Evolutionary conservation across 768 basidiomycete genomes (phyloP).

Genomic region (Candolleomyces eurysporus): DNA sequence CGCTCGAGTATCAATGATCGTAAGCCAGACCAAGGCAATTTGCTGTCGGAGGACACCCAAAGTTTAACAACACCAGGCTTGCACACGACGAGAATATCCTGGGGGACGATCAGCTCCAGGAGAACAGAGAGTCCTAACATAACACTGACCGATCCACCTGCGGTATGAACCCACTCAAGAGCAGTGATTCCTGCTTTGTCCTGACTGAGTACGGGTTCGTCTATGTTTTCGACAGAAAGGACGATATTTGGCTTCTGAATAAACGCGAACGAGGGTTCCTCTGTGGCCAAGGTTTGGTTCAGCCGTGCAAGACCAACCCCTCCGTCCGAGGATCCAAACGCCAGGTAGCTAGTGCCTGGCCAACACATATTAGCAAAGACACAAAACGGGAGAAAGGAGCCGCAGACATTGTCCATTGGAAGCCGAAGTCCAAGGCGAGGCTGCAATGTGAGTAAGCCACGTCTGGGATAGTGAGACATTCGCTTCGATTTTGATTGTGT

Average conservation of each 20-base stretch:
- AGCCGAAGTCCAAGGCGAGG: slow-evolving; percentile 51
- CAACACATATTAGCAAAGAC: slow-evolving; percentile 2
- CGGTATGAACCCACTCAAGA: slow-evolving; percentile 33
- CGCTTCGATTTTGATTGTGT: slow-evolving; percentile 18
- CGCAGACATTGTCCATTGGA: slow-evolving; percentile 39
- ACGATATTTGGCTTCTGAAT: slow-evolving; percentile 33
- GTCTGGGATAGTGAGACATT: slow-evolving; percentile 45
- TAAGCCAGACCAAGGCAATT: slow-evolving; percentile 45
- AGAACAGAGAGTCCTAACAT: neutral
- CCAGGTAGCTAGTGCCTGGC: slow-evolving; percentile 56
- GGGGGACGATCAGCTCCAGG: neutral
- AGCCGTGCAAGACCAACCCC: slow-evolving; percentile 54
- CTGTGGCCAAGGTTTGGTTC: slow-evolving; percentile 40
- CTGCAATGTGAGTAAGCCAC: slow-evolving; percentile 65
- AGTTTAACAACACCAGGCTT: slow-evolving; percentile 62
- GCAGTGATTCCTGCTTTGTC: slow-evolving; percentile 49
- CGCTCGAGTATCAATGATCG: slow-evolving; percentile 42
- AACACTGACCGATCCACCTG: neutral
- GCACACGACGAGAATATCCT: slow-evolving; percentile 59
- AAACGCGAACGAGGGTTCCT: slow-evolving; percentile 23
- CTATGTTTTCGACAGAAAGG: slow-evolving; percentile 26
- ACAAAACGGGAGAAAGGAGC: slow-evolving; percentile 11
- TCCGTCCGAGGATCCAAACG: slow-evolving; percentile 60
- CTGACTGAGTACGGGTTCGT: slow-evolving; percentile 26
- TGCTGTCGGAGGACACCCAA: slow-evolving; percentile 40